phyloP scores from a whole-genome alignment of 495 filamentous ascomycete species.

The Aspergillus affinis region DNA sequence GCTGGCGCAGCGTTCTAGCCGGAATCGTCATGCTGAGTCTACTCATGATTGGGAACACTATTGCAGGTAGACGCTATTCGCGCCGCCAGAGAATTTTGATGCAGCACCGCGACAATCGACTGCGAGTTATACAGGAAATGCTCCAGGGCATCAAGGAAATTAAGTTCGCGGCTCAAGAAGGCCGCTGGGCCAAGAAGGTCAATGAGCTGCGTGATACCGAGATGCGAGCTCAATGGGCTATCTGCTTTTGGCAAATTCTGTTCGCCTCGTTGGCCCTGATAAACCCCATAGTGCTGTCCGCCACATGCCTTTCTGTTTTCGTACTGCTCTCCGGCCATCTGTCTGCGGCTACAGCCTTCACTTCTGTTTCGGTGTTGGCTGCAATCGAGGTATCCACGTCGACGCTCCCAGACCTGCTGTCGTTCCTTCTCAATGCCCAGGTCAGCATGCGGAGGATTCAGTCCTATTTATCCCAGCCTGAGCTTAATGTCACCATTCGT shows the following conservation, averaged over 20 bases:
- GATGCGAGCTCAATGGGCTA: conserved; percentile 56
- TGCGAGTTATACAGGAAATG: conserved; percentile 68
- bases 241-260: conserved; percentile 53
- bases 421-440: conserved; percentile 59
- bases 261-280: conserved; percentile 59
- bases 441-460: conserved; percentile 64
- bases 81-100: conserved; percentile 63
- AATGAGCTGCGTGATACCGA: conserved; percentile 56
- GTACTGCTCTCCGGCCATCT: conserved; percentile 55
- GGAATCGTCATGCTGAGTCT: conserved; percentile 60
- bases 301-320: conserved; percentile 60
- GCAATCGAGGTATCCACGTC: conserved; percentile 63
- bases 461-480: conserved; percentile 60
- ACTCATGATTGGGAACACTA: conserved; percentile 62
- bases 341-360: conserved; percentile 67
- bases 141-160: conserved; percentile 73
- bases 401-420: conserved; percentile 64
- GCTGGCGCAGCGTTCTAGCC: conserved; percentile 60
- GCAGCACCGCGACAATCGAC: conserved; percentile 67
- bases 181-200: conserved; percentile 66
- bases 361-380: conserved; percentile 63
- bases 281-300: conserved; percentile 63
- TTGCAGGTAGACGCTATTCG: conserved; percentile 60
- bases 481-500: conserved; percentile 48
- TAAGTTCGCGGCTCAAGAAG: conserved; percentile 71